A percentile compares a stretch with the other conserved stretches of the same genome.
phyloP scores from a whole-genome alignment of 805 yeast genomes.

The Suhomyces canberraensis region DNA sequence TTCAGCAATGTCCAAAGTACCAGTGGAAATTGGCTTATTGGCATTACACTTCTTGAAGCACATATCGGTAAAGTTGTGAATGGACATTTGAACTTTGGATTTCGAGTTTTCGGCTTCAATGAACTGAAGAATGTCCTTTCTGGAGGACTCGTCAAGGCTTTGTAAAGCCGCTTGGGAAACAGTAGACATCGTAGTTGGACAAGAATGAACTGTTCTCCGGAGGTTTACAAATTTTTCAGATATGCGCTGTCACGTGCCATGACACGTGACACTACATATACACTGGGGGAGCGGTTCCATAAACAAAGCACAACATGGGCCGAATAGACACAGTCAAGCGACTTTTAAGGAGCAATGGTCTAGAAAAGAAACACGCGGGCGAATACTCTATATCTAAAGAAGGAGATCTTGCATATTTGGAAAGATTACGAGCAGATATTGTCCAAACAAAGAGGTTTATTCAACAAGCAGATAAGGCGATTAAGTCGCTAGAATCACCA shows the following conservation, averaged over 20 bases:
- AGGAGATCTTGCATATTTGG: slow-evolving; percentile 12
- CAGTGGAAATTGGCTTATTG: slow-evolving; percentile 39
- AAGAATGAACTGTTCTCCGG: neutral
- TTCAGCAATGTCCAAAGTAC: slow-evolving; percentile 55
- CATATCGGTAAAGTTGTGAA: slow-evolving; percentile 84
- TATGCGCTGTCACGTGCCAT: too few species aligned
- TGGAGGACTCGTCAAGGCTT: slow-evolving; percentile 59
- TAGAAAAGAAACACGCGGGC: neutral
- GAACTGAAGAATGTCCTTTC: slow-evolving; percentile 70
- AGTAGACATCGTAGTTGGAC: slow-evolving; percentile 26
- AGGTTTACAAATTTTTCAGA: slow-evolving; percentile 1
- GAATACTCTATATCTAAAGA: neutral
- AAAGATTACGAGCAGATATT: slow-evolving; percentile 18
- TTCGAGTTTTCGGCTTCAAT: slow-evolving; percentile 81
- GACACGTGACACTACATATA: too few species aligned
- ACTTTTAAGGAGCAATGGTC: too few species aligned
- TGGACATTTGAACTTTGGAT: slow-evolving; percentile 81
- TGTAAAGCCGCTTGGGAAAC: slow-evolving; percentile 35
- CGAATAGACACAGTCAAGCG: too few species aligned
- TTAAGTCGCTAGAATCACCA: slow-evolving; percentile 8
- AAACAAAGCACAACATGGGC: too few species aligned
- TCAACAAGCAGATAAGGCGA: slow-evolving; percentile 21
- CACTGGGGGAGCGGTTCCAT: too few species aligned
- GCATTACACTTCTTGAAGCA: slow-evolving; percentile 85
- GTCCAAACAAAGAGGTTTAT: slow-evolving; percentile 14